These are phyloP conservation scores for Xylariaceae sp. DNA, from an alignment of 2,329 filamentous ascomycete species.

Conservation along the genomic window DNA sequence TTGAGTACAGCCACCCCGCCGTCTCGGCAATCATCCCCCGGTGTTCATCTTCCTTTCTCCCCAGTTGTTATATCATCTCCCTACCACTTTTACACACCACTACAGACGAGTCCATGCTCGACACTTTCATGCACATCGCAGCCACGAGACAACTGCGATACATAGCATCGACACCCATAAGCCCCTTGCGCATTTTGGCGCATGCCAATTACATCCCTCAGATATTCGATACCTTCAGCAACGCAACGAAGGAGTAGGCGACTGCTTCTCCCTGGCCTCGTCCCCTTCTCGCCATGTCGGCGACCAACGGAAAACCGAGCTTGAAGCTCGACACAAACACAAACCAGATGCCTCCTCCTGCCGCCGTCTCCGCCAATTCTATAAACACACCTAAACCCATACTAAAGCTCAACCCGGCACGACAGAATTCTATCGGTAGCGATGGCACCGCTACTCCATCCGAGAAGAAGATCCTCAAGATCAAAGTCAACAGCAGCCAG, in stretches of 20 bases:
- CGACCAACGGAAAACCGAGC: slow-evolving; percentile 25
- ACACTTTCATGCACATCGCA: no score
- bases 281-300: slow-evolving; percentile 19
- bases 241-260: background rate
- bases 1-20: no score
- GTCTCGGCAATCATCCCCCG: no score
- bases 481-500: slow-evolving; percentile 34
- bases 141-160: no score
- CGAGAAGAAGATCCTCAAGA: slow-evolving; percentile 34
- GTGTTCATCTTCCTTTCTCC: no score
- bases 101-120: no score
- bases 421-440: slow-evolving; percentile 26
- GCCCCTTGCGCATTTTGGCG: no score
- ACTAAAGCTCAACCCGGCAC: slow-evolving; percentile 30
- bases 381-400: slow-evolving; percentile 29
- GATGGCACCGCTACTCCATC: slow-evolving; percentile 27
- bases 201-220: no score
- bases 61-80: no score
- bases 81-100: no score
- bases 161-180: no score
- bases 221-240: background rate
- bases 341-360: slow-evolving; percentile 29
- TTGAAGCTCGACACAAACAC: slow-evolving; percentile 27
- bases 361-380: slow-evolving; percentile 12
- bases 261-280: background rate